A percentile compares a stretch with the other conserved stretches of the same genome.
phyloP scores from a whole-genome alignment of 83 land plant species.

The Picea abies region DNA sequence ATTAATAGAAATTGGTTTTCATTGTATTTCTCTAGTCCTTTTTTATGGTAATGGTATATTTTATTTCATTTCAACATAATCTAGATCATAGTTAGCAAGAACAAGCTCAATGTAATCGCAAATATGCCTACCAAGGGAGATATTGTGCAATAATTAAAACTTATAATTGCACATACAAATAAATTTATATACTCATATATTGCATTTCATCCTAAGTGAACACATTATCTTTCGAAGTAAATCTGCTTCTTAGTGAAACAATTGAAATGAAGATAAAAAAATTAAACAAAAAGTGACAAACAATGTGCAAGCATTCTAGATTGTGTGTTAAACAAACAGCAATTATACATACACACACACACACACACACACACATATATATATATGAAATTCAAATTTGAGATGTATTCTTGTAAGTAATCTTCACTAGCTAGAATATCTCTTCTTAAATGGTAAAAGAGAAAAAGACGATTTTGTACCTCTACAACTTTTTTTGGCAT shows the following conservation, averaged over 20 bases:
- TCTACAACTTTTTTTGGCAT: constrained; percentile 69
- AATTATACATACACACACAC: not conserved
- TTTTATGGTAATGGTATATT: too few species aligned
- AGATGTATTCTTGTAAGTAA: not conserved
- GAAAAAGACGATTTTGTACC: constrained; percentile 39
- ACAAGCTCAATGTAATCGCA: not conserved
- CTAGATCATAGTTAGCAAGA: too few species aligned
- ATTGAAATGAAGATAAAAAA: too few species aligned
- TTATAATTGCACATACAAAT: not conserved
- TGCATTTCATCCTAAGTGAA: not conserved
- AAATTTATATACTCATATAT: not conserved
- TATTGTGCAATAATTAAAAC: not conserved
- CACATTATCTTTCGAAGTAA: too few species aligned
- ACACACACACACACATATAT: too few species aligned
- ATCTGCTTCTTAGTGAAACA: too few species aligned
- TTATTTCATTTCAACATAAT: too few species aligned
- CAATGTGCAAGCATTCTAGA: too few species aligned
- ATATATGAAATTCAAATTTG: not conserved
- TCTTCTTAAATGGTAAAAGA: not conserved
- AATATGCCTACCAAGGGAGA: not conserved
- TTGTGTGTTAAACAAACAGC: not conserved
- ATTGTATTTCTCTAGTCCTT: too few species aligned
- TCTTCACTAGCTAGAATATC: not conserved
- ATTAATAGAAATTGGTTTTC: too few species aligned
- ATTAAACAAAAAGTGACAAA: too few species aligned